Conservation (phyloP, 1,139 yeast genomes). For the Casaregolazyma lundiana region DNA sequence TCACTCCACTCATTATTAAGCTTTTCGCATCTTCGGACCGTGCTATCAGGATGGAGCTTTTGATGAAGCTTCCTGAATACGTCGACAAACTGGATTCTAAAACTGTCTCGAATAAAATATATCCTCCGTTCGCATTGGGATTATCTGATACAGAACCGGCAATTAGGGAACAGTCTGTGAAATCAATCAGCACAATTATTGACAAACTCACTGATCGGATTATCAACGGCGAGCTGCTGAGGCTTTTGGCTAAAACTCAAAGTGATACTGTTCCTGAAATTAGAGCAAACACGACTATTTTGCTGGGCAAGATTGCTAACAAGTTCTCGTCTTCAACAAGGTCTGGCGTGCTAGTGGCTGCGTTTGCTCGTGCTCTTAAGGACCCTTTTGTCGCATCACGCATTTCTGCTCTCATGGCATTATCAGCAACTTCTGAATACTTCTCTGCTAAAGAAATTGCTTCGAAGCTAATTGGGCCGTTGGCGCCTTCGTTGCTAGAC, state of each 20-base stretch:
- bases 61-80: constrained; percentile 58
- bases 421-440: constrained; percentile 57
- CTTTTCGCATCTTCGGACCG: constrained; percentile 69
- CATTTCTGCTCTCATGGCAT: constrained; percentile 72
- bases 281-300: constrained; percentile 77
- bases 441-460: constrained; percentile 77
- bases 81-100: constrained; percentile 44
- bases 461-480: constrained; percentile 74
- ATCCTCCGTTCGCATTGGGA: constrained; percentile 66
- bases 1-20: constrained; percentile 62
- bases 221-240: constrained; percentile 76
- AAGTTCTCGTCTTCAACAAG: constrained; percentile 46
- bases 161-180: constrained; percentile 76
- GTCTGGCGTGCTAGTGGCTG: constrained; percentile 69
- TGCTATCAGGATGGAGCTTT: constrained; percentile 63
- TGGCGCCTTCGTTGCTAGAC: constrained; percentile 82
- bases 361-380: constrained; percentile 74
- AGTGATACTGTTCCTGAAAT: constrained; percentile 80
- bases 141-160: constrained; percentile 79
- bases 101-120: constrained; percentile 66
- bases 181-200: constrained; percentile 59
- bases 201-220: constrained; percentile 72
- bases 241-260: constrained; percentile 82
- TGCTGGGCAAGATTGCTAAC: constrained; percentile 67
- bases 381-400: constrained; percentile 79